A percentile compares a stretch with the other conserved stretches of the same genome.
Conservation (phyloP, 179 eudicot genomes). For the Silene noctiflora region DNA sequence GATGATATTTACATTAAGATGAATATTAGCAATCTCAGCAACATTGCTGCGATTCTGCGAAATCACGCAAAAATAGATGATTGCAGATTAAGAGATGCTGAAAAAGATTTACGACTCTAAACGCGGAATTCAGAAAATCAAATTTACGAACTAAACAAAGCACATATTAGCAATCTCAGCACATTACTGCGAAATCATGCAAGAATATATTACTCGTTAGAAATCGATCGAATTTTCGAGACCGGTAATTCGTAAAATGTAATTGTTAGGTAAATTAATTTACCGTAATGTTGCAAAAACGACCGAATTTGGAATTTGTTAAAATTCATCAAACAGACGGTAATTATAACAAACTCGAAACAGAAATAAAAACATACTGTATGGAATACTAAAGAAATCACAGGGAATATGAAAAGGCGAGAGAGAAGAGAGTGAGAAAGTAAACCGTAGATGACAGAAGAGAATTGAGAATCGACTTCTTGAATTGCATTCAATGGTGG, state of each 20-base stretch:
- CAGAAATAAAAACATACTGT: background rate
- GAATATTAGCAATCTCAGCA: too few species aligned
- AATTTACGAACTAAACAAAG: background rate
- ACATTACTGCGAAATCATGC: too few species aligned
- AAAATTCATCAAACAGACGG: background rate
- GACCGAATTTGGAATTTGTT: background rate
- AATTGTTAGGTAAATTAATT: too few species aligned
- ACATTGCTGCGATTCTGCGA: too few species aligned
- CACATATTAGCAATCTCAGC: too few species aligned
- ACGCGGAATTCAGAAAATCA: background rate
- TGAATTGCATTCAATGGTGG: slow-evolving; percentile 30
- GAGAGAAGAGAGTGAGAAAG: slow-evolving; percentile 17
- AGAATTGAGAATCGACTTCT: slow-evolving; percentile 48
- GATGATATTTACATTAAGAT: too few species aligned
- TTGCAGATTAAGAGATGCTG: background rate
- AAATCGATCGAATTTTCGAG: too few species aligned
- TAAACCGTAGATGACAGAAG: slow-evolving; percentile 51
- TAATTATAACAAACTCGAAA: background rate
- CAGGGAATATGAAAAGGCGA: background rate
- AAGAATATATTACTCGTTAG: too few species aligned
- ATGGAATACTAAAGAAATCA: background rate
- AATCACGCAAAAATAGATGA: too few species aligned
- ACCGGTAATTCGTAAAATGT: too few species aligned
- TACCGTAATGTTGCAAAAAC: background rate
- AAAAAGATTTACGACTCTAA: background rate